Evolutionary conservation across 192 early-diverging fungal species (phyloP).

Genomic region (Linnemannia hyalina): DNA sequence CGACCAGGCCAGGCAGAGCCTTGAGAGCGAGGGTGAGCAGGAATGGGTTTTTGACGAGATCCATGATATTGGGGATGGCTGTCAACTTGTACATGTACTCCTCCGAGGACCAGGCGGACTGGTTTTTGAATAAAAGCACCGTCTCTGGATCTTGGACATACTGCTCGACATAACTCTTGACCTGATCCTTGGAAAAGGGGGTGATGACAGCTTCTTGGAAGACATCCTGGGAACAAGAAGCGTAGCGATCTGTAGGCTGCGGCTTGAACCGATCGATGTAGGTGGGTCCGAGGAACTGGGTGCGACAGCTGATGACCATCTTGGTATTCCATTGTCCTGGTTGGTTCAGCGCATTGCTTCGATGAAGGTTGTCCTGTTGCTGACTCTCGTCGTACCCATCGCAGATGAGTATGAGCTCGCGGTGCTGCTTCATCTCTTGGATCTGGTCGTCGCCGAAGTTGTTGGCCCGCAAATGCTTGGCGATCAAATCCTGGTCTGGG

Average conservation of each 20-base stretch:
- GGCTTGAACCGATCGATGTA: background rate
- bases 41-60: too few relatives aligned
- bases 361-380: background rate
- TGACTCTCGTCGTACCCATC: slow-evolving; percentile 7
- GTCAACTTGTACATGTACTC: too few relatives aligned
- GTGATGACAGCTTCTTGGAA: background rate
- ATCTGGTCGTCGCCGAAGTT: background rate
- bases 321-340: background rate
- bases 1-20: background rate
- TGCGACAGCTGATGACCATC: slow-evolving; percentile 6
- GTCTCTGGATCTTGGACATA: background rate
- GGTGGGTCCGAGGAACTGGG: background rate
- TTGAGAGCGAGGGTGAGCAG: too few relatives aligned
- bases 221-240: background rate
- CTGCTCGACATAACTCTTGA: background rate
- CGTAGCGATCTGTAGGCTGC: background rate
- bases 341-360: too few relatives aligned
- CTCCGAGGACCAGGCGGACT: too few relatives aligned
- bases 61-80: too few relatives aligned
- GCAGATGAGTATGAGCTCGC: background rate
- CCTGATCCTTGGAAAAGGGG: background rate
- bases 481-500: background rate
- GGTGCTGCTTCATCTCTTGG: background rate
- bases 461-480: background rate
- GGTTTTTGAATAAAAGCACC: too few relatives aligned